Percentiles rank a stretch among this genome's conserved stretches.
Evolutionary conservation across 495 filamentous ascomycete genomes (phyloP).

Genomic region (Parathielavia hyrcaniae): DNA sequence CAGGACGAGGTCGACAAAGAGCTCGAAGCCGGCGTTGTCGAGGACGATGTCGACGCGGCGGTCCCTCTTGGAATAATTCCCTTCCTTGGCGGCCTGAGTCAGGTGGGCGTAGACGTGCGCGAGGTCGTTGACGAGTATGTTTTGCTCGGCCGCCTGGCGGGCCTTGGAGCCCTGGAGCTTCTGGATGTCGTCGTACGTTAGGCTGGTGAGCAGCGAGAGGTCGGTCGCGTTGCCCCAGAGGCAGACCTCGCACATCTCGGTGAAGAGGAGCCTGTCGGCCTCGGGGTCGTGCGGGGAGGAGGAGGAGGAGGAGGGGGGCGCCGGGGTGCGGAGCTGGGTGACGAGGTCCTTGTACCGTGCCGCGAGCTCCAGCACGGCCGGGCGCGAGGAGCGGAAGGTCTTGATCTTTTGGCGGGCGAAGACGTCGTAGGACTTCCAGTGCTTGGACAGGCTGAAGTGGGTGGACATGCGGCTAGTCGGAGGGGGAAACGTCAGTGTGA

Average conservation of each 20-base stretch:
- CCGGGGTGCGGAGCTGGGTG: conserved; percentile 58
- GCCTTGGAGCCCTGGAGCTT: conserved; percentile 86
- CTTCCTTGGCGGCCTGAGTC: conserved; percentile 38
- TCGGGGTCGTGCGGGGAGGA: conserved; percentile 48
- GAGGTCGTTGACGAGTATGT: conserved; percentile 83
- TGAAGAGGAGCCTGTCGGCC: conserved; percentile 72
- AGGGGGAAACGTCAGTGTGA: conserved; percentile 8
- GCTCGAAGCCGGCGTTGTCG: conserved; percentile 94
- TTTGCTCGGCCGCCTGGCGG: conserved; percentile 74
- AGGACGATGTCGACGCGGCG: conserved; percentile 85
- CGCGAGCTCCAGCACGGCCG: conserved; percentile 87
- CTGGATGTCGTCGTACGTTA: conserved; percentile 94
- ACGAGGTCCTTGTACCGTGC: conserved; percentile 74
- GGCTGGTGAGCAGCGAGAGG: conserved; percentile 78
- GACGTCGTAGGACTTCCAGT: conserved; percentile 91
- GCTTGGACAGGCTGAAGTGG: conserved; percentile 65
- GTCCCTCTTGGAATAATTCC: conserved; percentile 32
- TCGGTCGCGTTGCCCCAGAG: conserved; percentile 98
- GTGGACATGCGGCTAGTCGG: conserved; percentile 60
- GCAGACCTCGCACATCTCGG: conserved; percentile 93
- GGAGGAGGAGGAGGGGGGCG: conserved; percentile 30
- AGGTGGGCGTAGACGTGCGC: conserved; percentile 64
- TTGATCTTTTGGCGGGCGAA: conserved; percentile 87
- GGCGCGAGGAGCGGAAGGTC: conserved; percentile 87
- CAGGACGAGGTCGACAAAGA: conserved; percentile 88